Conservation (phyloP, 805 yeast genomes). For the Lipomyces mesembrius region DNA sequence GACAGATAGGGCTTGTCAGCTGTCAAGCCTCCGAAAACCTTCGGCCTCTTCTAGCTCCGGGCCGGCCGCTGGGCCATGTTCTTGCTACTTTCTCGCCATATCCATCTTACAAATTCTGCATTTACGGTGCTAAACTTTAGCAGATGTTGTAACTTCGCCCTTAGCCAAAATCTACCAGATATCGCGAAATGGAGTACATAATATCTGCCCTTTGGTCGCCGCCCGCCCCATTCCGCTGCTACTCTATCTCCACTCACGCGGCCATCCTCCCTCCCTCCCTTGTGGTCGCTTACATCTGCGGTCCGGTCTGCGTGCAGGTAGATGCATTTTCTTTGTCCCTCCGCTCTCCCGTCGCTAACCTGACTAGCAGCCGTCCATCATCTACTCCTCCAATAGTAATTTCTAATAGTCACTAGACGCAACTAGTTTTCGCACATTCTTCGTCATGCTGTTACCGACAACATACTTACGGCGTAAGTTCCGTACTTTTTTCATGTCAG, state of each 20-base stretch:
- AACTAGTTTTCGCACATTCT: not conserved
- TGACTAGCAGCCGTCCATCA: not conserved
- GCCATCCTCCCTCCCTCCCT: not conserved
- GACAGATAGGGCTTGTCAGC: not conserved
- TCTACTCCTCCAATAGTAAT: not conserved
- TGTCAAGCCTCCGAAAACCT: not conserved
- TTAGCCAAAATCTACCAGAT: too few relatives aligned
- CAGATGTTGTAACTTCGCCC: not conserved
- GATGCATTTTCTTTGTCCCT: not conserved
- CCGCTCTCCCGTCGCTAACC: not conserved
- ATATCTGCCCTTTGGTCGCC: not conserved
- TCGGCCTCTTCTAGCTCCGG: not conserved
- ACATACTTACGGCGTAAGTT: slow-evolving; percentile 29
- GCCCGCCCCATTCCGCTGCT: not conserved
- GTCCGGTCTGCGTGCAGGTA: not conserved
- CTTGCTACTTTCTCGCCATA: not conserved
- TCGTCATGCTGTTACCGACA: slow-evolving; percentile 21
- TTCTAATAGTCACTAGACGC: slow-evolving; percentile 6
- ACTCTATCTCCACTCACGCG: not conserved
- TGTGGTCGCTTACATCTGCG: slow-evolving; percentile 1
- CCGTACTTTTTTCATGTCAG: slow-evolving; percentile 23
- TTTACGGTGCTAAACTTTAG: not conserved
- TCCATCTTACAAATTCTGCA: not conserved
- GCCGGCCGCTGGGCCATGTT: not conserved
- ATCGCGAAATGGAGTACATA: not conserved